Evolutionary conservation across 108 stramenopile species (phyloP).

Genomic region (Aurantiochytrium sp.): DNA sequence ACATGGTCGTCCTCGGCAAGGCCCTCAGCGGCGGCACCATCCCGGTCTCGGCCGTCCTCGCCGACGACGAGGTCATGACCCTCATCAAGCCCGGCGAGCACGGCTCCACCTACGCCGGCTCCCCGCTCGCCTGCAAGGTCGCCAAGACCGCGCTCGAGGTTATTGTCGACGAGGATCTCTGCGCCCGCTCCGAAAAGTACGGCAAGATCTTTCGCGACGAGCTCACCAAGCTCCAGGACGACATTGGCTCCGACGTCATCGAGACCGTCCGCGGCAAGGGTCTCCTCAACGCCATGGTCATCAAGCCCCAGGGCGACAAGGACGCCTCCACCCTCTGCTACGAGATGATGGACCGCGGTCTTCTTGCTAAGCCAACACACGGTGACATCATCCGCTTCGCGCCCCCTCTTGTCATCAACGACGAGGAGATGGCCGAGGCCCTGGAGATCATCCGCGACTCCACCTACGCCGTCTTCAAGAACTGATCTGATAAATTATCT

Average conservation of each 20-base stretch:
- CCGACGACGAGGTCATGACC: conserved; percentile 89
- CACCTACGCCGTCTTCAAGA: conserved; percentile 13
- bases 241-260: conserved; percentile 51
- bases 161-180: conserved; percentile 85
- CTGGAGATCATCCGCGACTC: conserved; percentile 64
- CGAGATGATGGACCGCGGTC: conserved; percentile 77
- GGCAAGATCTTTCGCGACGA: conserved; percentile 82
- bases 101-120: conserved; percentile 97
- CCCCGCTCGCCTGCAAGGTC: conserved; percentile 95
- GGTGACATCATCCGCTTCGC: conserved; percentile 98
- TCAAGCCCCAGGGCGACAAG: conserved; percentile 68
- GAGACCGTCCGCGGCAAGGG: conserved; percentile 84
- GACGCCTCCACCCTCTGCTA: conserved; percentile 90
- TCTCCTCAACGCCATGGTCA: conserved; percentile 91
- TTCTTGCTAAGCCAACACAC: conserved; percentile 98
- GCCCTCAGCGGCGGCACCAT: conserved; percentile 92
- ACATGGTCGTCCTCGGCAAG: conserved; percentile 90
- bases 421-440: conserved; percentile 71
- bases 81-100: conserved; percentile 95
- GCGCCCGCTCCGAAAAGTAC: conserved; percentile 69
- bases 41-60: conserved; percentile 93
- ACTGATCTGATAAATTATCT: not conserved
- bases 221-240: conserved; percentile 60
- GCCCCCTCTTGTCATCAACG: conserved; percentile 87
- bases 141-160: conserved; percentile 91